A percentile compares a stretch with the other conserved stretches of the same genome.
phyloP scores from a whole-genome alignment of 148 eudicot species.

The Camellia japonica region DNA sequence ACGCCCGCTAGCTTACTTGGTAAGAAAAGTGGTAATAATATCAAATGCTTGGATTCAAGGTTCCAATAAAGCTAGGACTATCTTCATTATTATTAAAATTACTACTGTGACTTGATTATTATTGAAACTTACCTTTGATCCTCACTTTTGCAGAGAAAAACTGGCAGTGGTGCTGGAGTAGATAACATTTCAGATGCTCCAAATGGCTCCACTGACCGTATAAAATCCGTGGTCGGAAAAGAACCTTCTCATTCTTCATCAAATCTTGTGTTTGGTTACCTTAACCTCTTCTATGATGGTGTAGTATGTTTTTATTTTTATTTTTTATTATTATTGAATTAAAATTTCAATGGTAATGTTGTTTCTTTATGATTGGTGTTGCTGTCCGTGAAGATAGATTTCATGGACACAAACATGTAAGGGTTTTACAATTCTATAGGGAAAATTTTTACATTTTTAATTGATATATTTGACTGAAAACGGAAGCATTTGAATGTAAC shows the following conservation, averaged over 20 bases:
- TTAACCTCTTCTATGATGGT: constrained; percentile 89
- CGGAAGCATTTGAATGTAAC: not conserved
- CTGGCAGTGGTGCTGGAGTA: constrained; percentile 29
- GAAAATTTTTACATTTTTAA: not conserved
- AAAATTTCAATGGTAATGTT: not conserved
- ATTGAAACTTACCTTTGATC: not conserved
- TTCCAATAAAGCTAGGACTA: too few relatives aligned
- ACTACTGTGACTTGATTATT: too few relatives aligned
- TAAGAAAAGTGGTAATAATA: too few relatives aligned
- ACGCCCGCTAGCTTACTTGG: too few relatives aligned
- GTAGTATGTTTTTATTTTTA: constrained; percentile 55
- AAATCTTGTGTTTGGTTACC: constrained; percentile 93
- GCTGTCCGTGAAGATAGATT: not conserved
- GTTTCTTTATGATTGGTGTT: not conserved
- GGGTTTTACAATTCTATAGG: not conserved
- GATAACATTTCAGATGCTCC: constrained; percentile 35
- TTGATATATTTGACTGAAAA: not conserved
- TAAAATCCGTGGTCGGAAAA: constrained; percentile 15
- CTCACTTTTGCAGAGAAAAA: constrained; percentile 50
- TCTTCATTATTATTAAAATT: too few relatives aligned
- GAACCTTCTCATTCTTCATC: constrained; percentile 51
- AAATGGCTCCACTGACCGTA: constrained; percentile 11
- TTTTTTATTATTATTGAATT: not conserved
- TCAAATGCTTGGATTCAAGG: too few relatives aligned
- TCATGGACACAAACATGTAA: not conserved